Evolutionary conservation across 2,329 filamentous ascomycete genomes (phyloP), one percentile per base, ranked within the genome.

Genomic region (Fusarium pilosicola): DNA sequence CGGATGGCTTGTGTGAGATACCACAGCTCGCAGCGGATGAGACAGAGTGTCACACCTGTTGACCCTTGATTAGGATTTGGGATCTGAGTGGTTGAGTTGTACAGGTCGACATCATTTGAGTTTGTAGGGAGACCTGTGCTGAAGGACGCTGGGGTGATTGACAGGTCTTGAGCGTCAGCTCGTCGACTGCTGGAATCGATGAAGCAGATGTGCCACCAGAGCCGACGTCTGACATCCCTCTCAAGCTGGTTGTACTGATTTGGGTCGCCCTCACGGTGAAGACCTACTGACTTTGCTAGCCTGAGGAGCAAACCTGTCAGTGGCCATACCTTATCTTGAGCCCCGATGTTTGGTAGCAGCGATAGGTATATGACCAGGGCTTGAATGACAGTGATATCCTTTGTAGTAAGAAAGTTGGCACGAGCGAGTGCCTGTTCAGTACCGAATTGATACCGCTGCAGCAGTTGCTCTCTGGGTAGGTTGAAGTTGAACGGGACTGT

Each of bases 91-190:
- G 17, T 30, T 15, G 22, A 28, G 6, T 30, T 18, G 7, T 70
- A 59, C 0, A 76, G 12, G 17, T 71, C 66, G 7, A 17, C 17
- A 30, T 87, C 86, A 67, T 85, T 83, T 38, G 85, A 68, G 60
- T 86, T 86, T 7, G 73, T 67, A 0, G 86, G 86, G 12, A 84
- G 74, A n/a, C 80, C 74, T 2, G 84, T 85, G 59, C 86, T 82
- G 34, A 84, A 86, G 5, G 64, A 71, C 0, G 42, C 42, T n/a
- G 69, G 65, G 9, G 72, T 68, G n/a, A 78, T 52, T 3, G 74
- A 74, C 2, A 79, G 41, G 5, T 76, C 76, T n/a, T 59, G 55
- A 4, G 74, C 46, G 4, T 57, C 67, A 2, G 65, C 34, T n/a
- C 34, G 48, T 42, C 71, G 68, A 39, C 59, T 74, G 15, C 42